A percentile compares a stretch with the other conserved stretches of the same genome.
These are phyloP conservation scores for Starmerella apis DNA, from an alignment of 805 yeast species.

Conservation along the genomic window DNA sequence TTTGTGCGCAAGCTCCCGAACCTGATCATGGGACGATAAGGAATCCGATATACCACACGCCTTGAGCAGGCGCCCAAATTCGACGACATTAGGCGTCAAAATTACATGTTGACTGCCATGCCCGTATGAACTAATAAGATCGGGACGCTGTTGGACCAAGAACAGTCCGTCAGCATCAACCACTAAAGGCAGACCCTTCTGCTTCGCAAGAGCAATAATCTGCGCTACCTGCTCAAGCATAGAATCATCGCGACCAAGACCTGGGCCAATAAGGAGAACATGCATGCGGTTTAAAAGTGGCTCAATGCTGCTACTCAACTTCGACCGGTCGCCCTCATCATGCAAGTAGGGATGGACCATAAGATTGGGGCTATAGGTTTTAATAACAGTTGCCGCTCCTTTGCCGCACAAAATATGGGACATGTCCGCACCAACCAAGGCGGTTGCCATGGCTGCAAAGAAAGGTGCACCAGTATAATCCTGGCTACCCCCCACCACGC, in stretches of 20 bases:
- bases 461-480: conserved; percentile 97
- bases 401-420: conserved; percentile 81
- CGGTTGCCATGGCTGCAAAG: conserved; percentile 77
- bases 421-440: conserved; percentile 77
- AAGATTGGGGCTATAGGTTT: conserved; percentile 78
- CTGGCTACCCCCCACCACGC: conserved; percentile 86
- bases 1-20: conserved; percentile 39
- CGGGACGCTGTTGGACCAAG: conserved; percentile 43
- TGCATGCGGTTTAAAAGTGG: conserved; percentile 60
- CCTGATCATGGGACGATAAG: conserved; percentile 21
- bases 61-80: conserved; percentile 59
- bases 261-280: conserved; percentile 84
- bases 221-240: conserved; percentile 53
- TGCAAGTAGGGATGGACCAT: conserved; percentile 88
- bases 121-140: conserved; percentile 40
- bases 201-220: conserved; percentile 48
- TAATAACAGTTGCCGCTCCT: conserved; percentile 69
- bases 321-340: conserved; percentile 36
- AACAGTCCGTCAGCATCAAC: conserved; percentile 86
- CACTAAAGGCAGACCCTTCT: conserved; percentile 55
- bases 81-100: conserved; percentile 83
- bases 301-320: conserved; percentile 25
- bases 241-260: conserved; percentile 70
- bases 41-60: conserved; percentile 32
- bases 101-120: conserved; percentile 45